Conservation (phyloP, 129 eudicot genomes). For the Ambrosia artemisiifolia region DNA sequence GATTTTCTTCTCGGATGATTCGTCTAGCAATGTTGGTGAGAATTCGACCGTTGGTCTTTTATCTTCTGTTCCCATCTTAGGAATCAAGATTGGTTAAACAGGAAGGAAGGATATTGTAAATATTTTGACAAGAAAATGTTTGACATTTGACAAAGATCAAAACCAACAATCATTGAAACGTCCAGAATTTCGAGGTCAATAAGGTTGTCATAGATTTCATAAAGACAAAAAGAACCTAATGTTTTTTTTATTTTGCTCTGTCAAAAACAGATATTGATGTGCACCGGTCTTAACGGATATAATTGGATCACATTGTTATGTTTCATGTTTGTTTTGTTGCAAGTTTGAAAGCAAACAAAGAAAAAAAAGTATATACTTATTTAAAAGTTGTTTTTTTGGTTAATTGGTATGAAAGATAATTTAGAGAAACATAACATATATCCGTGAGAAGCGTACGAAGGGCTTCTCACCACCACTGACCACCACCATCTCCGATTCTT, state of each 20-base stretch:
- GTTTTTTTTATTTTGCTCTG: background rate
- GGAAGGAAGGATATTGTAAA: background rate
- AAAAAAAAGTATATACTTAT: too few relatives aligned
- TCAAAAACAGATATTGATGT: background rate
- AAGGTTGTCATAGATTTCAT: background rate
- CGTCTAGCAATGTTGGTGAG: conserved; percentile 12
- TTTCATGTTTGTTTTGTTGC: background rate
- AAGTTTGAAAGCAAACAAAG: background rate
- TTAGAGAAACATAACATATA: too few relatives aligned
- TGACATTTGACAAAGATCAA: background rate
- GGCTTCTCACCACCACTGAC: too few relatives aligned
- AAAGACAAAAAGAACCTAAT: background rate
- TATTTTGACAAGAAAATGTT: background rate
- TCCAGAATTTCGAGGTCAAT: background rate
- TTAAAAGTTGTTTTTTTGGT: too few relatives aligned
- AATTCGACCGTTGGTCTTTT: background rate
- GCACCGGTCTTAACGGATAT: background rate
- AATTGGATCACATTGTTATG: background rate
- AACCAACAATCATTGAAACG: background rate
- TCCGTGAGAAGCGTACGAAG: too few relatives aligned
- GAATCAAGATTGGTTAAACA: background rate
- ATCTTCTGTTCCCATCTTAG: conserved; percentile 9
- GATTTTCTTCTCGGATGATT: background rate
- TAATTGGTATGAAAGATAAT: too few relatives aligned
- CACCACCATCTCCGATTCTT: too few relatives aligned